Conservation (phyloP, 1,139 yeast genomes). For the Yamadazyma spencermartinsiae region DNA sequence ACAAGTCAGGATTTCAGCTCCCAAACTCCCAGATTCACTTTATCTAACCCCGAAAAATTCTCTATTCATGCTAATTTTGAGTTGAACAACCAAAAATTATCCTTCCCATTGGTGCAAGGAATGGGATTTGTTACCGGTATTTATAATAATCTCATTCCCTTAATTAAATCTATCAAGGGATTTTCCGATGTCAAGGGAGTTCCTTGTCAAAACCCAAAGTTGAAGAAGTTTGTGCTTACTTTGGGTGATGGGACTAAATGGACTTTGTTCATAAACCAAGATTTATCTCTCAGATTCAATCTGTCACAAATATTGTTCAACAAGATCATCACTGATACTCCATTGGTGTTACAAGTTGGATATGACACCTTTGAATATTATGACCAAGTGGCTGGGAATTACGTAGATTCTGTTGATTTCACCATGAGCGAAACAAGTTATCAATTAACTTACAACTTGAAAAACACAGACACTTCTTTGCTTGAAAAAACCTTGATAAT, state of each 20-base stretch:
- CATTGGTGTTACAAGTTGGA: constrained; percentile 54
- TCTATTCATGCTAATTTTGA: constrained; percentile 22
- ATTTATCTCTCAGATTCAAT: constrained; percentile 10
- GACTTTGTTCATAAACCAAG: constrained; percentile 41
- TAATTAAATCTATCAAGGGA: constrained; percentile 50
- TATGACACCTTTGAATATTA: constrained; percentile 34
- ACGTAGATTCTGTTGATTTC: constrained; percentile 28
- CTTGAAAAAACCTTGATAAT: constrained; percentile 52
- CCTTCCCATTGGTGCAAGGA: constrained; percentile 50
- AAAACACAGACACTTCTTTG: constrained; percentile 53
- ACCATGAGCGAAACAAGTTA: constrained; percentile 39
- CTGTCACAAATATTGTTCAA: constrained; percentile 9
- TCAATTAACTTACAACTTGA: constrained; percentile 46
- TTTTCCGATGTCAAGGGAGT: constrained; percentile 43
- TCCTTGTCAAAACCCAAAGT: constrained; percentile 24
- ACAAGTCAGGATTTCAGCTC: constrained; percentile 24
- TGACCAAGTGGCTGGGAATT: constrained; percentile 66
- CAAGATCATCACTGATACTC: constrained; percentile 42
- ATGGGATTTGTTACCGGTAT: constrained; percentile 67
- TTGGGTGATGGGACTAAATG: constrained; percentile 37
- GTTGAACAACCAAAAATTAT: constrained; percentile 3
- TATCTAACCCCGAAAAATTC: constrained; percentile 22
- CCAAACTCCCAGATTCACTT: constrained; percentile 20
- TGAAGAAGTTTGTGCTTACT: constrained; percentile 13
- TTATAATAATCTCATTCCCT: constrained; percentile 53